Base-by-base conservation (phyloP, 2,329 filamentous ascomycete genomes). In the Fusarium agapanthi region DNA sequence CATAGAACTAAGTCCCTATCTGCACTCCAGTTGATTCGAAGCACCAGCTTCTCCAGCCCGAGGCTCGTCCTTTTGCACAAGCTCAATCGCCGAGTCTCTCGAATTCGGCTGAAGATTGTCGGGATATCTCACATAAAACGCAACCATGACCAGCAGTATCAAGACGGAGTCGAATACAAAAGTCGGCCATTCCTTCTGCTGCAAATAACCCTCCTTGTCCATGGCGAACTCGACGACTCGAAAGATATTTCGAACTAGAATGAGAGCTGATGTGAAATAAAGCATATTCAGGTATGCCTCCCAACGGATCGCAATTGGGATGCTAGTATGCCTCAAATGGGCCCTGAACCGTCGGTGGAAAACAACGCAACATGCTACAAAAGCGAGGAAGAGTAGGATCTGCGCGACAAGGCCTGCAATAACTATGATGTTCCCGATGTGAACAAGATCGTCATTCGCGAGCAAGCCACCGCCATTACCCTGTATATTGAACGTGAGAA, bases 111-210 rank as follows among this genome's bases (percentile, higher is more conserved):
- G 16, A 5, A 71, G 44, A 16, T 73, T 57, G 0, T 26, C 61
- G 1, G 72, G 72, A 15, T 73, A 74, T 54, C 55, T 59, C 5
- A 56, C 6, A 4, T 61, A 73, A 28, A 75, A 74, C 1, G 58
- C 62, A 3, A 59, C 7, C 57, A 75, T 75, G 0, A 73, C 72
- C 8, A 64, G 0, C 0, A 73, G 44, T 72, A 74, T 74, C 22
- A 75, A 13, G 0, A 62, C 38, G 3, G 69, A 63, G 26, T 74
- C 72, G 10, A 74, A 75, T 0, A 61, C 45, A 56, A 75, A 71
- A 0, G 62, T 67, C 1, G 72, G 69, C 72, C 72, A 75, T 41
- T 75, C 72, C 5, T 75, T 47, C 10, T 73, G 66, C 15, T 73
- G 60, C 1, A 75, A 4, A 24, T 75, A 75, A 0, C 72, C 61